Evolutionary conservation across 2,329 filamentous ascomycete genomes (phyloP), one percentile per base, ranked within the genome.

Genomic region (Cordyceps fumosorosea): DNA sequence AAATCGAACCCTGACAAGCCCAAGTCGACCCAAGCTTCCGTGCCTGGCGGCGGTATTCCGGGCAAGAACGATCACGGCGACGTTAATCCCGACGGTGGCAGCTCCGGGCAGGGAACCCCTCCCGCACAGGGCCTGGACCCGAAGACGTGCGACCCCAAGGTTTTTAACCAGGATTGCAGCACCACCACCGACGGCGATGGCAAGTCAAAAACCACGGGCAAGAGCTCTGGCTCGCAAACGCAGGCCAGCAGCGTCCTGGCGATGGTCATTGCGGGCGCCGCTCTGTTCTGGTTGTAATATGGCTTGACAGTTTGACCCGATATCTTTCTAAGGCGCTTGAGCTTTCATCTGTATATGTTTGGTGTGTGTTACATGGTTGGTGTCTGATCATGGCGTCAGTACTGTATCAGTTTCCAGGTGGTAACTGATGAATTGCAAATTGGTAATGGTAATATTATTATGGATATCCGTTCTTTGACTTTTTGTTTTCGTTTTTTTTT

Each of bases 151-250:
- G 66, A 72, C 12, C 65, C 70, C 8, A 72, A 66, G 37, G 72
- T 72, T 54, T 82, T 81, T 67, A 72, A 73, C 62, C 77, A 80
- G 67, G 66, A 71, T 62, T 79, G 77, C 67, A 67, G 68, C 64
- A 64, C 56, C 54, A 64, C 56, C 54, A 68, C 14, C 4, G 32
- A 68, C 11, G 52, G 58, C 47, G 65, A 64, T 57, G 62, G 56
- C 51, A 65, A 63, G 40, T 11, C 47, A 11, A 29, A 52, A n/a
- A 1, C 16, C 3, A 18, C 57, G 40, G 71, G 71, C 62, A 73
- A 72, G 66, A 75, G 67, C 60, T 67, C 66, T 14, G 69, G 73
- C 61, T 68, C 68, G 63, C 70, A 71, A 64, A 66, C 71, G 11
- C 71, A 73, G 22, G 70, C 70, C 11, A 78, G 75, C 11, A 78